Percentiles rank a stretch among this genome's conserved stretches.
Conservation (phyloP, 306 rosid genomes). For the Luffa acutangula region DNA sequence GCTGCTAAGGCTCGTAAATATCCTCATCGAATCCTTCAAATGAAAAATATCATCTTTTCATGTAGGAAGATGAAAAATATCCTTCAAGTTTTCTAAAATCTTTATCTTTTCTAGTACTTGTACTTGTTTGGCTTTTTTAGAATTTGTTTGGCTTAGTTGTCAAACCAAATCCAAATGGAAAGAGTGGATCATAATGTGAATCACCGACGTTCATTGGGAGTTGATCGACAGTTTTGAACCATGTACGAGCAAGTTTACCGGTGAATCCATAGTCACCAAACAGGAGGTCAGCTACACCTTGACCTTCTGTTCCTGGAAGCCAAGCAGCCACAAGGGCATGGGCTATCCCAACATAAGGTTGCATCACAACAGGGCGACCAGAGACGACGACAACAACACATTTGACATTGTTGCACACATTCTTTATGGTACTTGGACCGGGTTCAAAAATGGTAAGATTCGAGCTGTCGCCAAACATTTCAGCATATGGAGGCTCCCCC, state of each 20-base stretch:
- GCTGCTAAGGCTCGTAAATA: too few species aligned
- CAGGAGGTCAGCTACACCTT: conserved; percentile 58
- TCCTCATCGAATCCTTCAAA: not conserved
- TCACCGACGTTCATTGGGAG: conserved; percentile 84
- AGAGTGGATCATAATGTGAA: conserved; percentile 57
- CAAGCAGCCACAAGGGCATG: conserved; percentile 90
- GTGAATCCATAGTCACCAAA: conserved; percentile 75
- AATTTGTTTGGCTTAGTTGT: conserved; percentile 42
- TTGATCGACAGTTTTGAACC: conserved; percentile 73
- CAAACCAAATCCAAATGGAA: conserved; percentile 71
- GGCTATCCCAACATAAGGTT: conserved; percentile 49
- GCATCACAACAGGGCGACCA: conserved; percentile 80
- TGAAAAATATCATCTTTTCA: not conserved
- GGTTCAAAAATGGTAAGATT: conserved; percentile 63
- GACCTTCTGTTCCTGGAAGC: conserved; percentile 99
- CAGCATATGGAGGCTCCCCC: conserved; percentile 87
- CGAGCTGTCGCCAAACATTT: conserved; percentile 65
- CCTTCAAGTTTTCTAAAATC: not conserved
- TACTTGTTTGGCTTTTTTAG: too few species aligned
- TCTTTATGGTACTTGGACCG: conserved; percentile 60
- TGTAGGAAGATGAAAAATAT: not conserved
- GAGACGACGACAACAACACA: conserved; percentile 65
- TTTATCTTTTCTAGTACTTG: conserved; percentile 6
- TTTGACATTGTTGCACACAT: conserved; percentile 47
- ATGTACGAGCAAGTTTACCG: conserved; percentile 73